These are phyloP conservation scores for Malus orientalis DNA, from an alignment of 306 rosid genomes.

Conservation along the genomic window DNA sequence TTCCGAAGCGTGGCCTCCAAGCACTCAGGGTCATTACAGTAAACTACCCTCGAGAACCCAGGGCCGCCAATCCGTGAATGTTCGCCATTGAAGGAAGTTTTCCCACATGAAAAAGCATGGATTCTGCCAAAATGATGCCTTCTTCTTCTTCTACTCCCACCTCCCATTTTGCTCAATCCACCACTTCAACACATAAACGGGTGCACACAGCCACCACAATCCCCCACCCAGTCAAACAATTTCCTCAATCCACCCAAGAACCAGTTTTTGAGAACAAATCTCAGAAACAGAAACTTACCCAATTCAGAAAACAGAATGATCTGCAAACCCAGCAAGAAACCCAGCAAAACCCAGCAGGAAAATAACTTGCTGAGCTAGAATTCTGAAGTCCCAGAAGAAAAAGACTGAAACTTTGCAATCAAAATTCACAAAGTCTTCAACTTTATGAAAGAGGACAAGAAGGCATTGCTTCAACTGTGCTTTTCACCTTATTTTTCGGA, in stretches of 20 bases:
- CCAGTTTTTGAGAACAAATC: neutral
- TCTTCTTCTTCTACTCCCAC: constrained; percentile 57
- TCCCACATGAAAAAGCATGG: constrained; percentile 77
- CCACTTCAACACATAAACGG: neutral
- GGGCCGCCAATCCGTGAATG: constrained; percentile 91
- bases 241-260: neutral
- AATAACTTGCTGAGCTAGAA: neutral
- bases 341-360: neutral
- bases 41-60: constrained; percentile 80
- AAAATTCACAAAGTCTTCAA: neutral
- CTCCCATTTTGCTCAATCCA: constrained; percentile 32
- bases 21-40: constrained; percentile 64
- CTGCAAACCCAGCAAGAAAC: neutral
- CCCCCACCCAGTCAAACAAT: neutral
- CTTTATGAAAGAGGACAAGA: neutral
- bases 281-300: neutral
- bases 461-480: neutral
- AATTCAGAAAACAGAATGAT: neutral
- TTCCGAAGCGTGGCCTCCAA: constrained; percentile 29
- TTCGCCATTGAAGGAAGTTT: constrained; percentile 54
- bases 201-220: neutral
- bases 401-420: neutral
- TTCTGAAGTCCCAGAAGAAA: neutral
- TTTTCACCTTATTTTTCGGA: neutral
- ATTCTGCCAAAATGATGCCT: constrained; percentile 70